phyloP scores from a whole-genome alignment of 441 rosid species.

The Erodium chrysanthum region DNA sequence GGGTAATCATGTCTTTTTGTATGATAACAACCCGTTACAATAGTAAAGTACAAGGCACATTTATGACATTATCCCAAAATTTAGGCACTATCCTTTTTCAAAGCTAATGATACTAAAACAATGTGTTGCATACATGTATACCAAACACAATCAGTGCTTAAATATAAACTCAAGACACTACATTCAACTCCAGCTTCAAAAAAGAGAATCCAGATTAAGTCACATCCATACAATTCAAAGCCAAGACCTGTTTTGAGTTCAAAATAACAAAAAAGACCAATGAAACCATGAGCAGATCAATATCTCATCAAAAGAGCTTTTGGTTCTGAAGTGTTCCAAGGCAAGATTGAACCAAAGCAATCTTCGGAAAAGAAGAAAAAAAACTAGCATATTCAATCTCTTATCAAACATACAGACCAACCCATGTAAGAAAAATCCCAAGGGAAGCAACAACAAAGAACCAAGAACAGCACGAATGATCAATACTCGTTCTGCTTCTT shows the following conservation, averaged over 20 bases:
- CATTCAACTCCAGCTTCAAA: neutral
- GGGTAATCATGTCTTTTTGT: too few relatives aligned
- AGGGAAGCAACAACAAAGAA: too few relatives aligned
- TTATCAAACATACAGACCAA: slow-evolving; percentile 24
- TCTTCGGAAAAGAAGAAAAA: neutral
- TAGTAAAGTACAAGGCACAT: too few relatives aligned
- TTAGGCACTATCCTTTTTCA: too few relatives aligned
- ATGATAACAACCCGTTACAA: too few relatives aligned
- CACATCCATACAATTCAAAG: neutral
- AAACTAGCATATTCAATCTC: neutral
- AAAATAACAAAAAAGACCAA: neutral
- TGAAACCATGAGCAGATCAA: neutral
- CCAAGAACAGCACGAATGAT: slow-evolving; percentile 6
- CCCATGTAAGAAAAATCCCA: slow-evolving; percentile 14
- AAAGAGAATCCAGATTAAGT: neutral
- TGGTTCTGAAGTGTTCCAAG: neutral
- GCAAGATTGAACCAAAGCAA: neutral
- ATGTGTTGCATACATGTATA: too few relatives aligned
- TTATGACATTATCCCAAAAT: too few relatives aligned
- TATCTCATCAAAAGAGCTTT: neutral
- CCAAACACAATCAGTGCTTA: neutral
- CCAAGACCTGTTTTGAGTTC: neutral
- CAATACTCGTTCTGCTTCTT: slow-evolving; percentile 36
- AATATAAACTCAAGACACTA: neutral
- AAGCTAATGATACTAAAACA: too few relatives aligned